Evolutionary conservation across 306 rosid genomes (phyloP).

Genomic region (Citrullus mucosospermus): DNA sequence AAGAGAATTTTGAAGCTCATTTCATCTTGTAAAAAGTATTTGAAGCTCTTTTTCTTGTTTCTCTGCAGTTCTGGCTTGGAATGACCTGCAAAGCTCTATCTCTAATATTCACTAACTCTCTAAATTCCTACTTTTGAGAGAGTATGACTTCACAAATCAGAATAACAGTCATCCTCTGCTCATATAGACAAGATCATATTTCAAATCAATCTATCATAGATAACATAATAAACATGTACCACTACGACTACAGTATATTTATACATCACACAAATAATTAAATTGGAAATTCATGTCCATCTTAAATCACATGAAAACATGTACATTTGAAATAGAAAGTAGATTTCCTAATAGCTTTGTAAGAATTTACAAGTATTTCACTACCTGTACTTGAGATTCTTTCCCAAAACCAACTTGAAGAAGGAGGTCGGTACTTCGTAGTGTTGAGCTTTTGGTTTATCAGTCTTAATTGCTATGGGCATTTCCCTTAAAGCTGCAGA

Average conservation of each 20-base stretch:
- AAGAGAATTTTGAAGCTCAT: background rate
- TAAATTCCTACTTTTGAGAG: no score
- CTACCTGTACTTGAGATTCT: slow-evolving; percentile 74
- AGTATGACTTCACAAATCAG: background rate
- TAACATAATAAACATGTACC: background rate
- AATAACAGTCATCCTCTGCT: background rate
- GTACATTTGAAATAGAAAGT: background rate
- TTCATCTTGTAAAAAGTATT: background rate
- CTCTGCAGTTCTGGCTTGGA: no score
- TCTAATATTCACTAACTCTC: background rate
- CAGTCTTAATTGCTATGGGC: slow-evolving; percentile 82
- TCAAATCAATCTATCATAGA: background rate
- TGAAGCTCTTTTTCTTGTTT: background rate
- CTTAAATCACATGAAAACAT: background rate
- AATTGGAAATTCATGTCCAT: background rate
- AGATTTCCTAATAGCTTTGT: background rate
- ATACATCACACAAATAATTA: background rate
- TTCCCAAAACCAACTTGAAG: slow-evolving; percentile 75
- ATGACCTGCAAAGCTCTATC: background rate
- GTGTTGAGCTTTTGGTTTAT: slow-evolving; percentile 61
- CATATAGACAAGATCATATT: background rate
- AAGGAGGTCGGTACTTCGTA: slow-evolving; percentile 87
- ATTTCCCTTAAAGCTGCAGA: slow-evolving; percentile 57
- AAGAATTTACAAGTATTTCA: background rate
- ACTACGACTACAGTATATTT: background rate